Evolutionary conservation across 148 eudicot species (phyloP).

Genomic region (Rhododendron ovatum): DNA sequence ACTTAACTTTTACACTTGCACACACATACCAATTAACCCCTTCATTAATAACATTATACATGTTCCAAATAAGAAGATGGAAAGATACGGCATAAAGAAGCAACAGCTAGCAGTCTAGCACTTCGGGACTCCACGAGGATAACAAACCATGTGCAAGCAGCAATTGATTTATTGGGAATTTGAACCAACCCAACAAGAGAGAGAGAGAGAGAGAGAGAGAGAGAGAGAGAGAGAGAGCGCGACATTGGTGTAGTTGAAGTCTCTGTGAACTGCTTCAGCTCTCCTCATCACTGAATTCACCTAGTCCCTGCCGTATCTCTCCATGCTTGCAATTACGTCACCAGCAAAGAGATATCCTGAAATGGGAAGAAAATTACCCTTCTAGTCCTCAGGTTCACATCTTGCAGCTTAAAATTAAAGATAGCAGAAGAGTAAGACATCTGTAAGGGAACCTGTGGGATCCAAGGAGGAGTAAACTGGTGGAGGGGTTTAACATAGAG

Average conservation of each 20-base stretch:
- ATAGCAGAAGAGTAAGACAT: neutral
- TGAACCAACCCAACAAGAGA: too few relatives aligned
- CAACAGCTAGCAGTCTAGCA: too few relatives aligned
- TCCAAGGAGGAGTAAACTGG: slow-evolving; percentile 57
- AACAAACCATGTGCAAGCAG: too few relatives aligned
- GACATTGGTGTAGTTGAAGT: neutral
- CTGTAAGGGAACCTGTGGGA: slow-evolving; percentile 25
- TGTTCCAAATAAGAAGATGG: too few relatives aligned
- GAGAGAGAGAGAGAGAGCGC: neutral
- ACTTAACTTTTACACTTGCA: too few relatives aligned
- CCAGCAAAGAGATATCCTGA: neutral
- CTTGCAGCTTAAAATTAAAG: neutral
- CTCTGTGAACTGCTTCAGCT: neutral
- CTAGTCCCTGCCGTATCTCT: neutral
- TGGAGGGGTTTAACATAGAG: slow-evolving; percentile 80
- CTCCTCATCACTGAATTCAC: neutral
- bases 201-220: neutral
- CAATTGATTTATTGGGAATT: too few relatives aligned
- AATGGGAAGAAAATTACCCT: neutral
- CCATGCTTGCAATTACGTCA: neutral
- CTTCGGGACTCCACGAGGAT: too few relatives aligned
- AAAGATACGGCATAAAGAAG: too few relatives aligned
- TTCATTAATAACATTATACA: too few relatives aligned
- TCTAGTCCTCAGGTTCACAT: neutral
- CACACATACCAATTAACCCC: too few relatives aligned